Percentiles rank a stretch among this genome's conserved stretches.
phyloP scores from a whole-genome alignment of 129 eudicot species.

The Centella asiatica region DNA sequence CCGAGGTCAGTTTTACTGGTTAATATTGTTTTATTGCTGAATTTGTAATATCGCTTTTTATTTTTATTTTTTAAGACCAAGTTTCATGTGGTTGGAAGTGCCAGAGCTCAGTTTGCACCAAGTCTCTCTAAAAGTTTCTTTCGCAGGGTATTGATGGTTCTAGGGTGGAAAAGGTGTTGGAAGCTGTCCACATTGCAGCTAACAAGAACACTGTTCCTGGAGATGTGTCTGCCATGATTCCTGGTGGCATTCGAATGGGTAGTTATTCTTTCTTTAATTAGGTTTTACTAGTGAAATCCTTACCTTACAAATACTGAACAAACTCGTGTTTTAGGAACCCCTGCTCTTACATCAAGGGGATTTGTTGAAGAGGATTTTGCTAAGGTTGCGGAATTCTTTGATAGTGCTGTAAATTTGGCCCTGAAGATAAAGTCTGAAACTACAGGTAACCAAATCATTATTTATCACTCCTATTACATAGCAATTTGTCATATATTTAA shows the following conservation, averaged over 20 bases:
- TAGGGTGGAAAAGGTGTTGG: slow-evolving; percentile 96
- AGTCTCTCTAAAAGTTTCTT: background rate
- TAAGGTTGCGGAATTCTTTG: slow-evolving; percentile 93
- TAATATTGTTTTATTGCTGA: background rate
- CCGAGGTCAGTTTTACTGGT: too few species aligned
- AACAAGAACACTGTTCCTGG: slow-evolving; percentile 97
- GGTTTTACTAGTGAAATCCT: background rate
- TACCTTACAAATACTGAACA: background rate
- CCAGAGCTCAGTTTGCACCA: too few species aligned
- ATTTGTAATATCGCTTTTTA: too few species aligned
- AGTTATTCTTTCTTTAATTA: background rate
- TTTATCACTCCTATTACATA: background rate
- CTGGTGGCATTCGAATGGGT: slow-evolving; percentile 99
- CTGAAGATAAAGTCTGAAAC: slow-evolving; percentile 68
- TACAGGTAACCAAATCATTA: slow-evolving; percentile 42
- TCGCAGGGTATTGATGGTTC: slow-evolving; percentile 95
- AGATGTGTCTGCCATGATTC: slow-evolving; percentile 99
- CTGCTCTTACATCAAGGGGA: slow-evolving; percentile 98
- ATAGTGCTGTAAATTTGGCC: slow-evolving; percentile 82
- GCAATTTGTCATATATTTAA: too few species aligned
- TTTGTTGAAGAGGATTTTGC: slow-evolving; percentile 92
- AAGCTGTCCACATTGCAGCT: slow-evolving; percentile 95
- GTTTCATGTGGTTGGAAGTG: too few species aligned
- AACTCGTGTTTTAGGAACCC: slow-evolving; percentile 54
- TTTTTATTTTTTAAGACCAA: too few species aligned